phyloP scores from a whole-genome alignment of 1,139 yeast genomes.

The Sugiyamaella neomexicana region DNA sequence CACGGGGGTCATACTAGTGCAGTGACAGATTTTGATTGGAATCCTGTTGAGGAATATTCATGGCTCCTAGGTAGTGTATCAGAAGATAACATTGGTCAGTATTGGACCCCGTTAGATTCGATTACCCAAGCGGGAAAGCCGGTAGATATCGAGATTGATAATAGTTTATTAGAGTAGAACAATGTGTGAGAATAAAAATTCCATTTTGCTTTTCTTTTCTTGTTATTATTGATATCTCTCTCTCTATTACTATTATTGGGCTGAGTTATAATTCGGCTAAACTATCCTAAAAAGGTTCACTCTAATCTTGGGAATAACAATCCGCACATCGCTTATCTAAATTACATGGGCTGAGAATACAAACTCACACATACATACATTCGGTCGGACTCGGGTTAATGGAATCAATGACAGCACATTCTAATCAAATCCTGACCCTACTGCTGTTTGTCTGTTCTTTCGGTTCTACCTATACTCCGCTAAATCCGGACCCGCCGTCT shows the following conservation, averaged over 20 bases:
- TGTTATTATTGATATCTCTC: neutral
- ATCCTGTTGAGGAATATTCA: constrained; percentile 54
- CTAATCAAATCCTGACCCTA: too few species aligned
- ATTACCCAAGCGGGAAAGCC: constrained; percentile 12
- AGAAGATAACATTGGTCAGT: constrained; percentile 81
- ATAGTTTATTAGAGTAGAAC: constrained; percentile 10
- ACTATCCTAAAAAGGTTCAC: neutral
- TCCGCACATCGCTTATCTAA: neutral
- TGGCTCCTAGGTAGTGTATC: constrained; percentile 80
- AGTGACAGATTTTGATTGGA: constrained; percentile 85
- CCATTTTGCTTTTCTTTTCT: neutral
- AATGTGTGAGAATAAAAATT: too few species aligned
- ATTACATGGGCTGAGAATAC: too few species aligned
- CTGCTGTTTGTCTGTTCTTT: too few species aligned
- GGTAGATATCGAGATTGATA: neutral
- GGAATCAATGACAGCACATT: too few species aligned
- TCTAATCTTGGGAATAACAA: neutral
- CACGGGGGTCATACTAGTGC: constrained; percentile 92
- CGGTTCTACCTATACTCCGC: too few species aligned
- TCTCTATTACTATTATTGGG: neutral
- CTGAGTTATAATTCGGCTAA: neutral
- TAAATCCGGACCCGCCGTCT: neutral
- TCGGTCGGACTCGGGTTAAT: too few species aligned
- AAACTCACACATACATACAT: too few species aligned
- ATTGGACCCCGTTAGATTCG: constrained; percentile 52